Evolutionary conservation across 768 basidiomycete species (phyloP), one percentile per base, ranked within the genome.

Genomic region (Termitomyces sp.): DNA sequence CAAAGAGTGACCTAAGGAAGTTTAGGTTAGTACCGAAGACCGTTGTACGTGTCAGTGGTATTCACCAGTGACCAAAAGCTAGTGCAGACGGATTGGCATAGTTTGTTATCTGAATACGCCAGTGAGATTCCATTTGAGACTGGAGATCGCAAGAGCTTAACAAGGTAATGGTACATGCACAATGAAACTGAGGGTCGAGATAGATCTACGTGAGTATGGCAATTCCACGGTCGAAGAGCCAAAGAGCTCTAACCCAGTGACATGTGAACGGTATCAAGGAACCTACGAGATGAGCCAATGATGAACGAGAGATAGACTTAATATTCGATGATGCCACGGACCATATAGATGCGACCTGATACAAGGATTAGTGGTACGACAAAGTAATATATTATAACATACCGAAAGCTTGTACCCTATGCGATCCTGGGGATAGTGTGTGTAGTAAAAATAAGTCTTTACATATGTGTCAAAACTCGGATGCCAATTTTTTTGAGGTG

Each of bases 151-250:
- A 13, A 31, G 14, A 29, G 16, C 27, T 50, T 22, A 10, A 64
- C 71, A 39, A 77, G 65, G 59, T 79, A 77, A 59, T 71, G 65
- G 59, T 79, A 77, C 53, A 77, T 70, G 55, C 67, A 63, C 46
- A 66, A 53, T 4, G 68, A 64, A 29, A 71, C 72, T 75, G 53
- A 31, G 26, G 36, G 24, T 12, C 36, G 37, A n/a, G 16, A n/a
- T 8, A n/a, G 16, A n/a, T 8, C 46, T 10, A n/a, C 5, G n/a
- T 43, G 16, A 13, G 43, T 4, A 20, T 44, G 18, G 46, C 34
- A 53, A 44, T 4, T 20, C n/a, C 36, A 44, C 29, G 32, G 20
- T 31, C 4, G 6, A 39, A 27, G 18, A 49, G 8, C 32, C 26
- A 10, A 36, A 6, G 14, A 9, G 39, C 3, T 52, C 68, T 41